phyloP scores from a whole-genome alignment of 192 early-diverging fungal species.

The Entomortierella chlamydospora region DNA sequence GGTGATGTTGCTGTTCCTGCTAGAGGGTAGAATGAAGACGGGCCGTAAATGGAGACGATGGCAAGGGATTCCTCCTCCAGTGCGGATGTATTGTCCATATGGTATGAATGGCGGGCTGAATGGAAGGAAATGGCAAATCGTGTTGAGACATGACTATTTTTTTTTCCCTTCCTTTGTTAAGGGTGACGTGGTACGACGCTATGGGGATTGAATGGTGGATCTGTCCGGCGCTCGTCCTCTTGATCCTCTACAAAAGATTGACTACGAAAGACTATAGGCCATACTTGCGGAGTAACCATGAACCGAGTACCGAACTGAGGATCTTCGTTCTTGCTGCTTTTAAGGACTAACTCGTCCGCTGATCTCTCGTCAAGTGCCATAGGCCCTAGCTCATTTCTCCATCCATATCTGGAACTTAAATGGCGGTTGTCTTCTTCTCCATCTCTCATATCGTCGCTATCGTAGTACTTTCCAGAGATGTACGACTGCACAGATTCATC shows the following conservation, averaged over 20 bases:
- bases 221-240: background rate
- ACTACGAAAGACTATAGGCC: background rate
- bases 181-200: background rate
- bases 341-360: background rate
- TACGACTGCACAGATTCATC: background rate
- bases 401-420: background rate
- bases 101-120: background rate
- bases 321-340: background rate
- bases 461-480: background rate
- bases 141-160: too few relatives aligned
- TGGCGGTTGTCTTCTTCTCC: too few relatives aligned
- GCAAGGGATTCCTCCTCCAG: slow-evolving; percentile 55
- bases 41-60: slow-evolving; percentile 55
- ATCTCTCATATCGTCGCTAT: background rate
- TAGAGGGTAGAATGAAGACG: slow-evolving; percentile 37
- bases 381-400: background rate
- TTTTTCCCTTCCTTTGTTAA: background rate
- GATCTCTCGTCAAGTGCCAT: background rate
- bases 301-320: background rate
- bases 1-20: background rate
- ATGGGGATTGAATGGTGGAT: background rate
- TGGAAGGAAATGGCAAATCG: too few relatives aligned
- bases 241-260: background rate
- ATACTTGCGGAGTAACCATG: background rate
- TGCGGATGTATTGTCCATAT: slow-evolving; percentile 37